Evolutionary conservation across 2,329 filamentous ascomycete genomes (phyloP), one percentile per base, ranked within the genome.

Genomic region (Fusarium sp.): DNA sequence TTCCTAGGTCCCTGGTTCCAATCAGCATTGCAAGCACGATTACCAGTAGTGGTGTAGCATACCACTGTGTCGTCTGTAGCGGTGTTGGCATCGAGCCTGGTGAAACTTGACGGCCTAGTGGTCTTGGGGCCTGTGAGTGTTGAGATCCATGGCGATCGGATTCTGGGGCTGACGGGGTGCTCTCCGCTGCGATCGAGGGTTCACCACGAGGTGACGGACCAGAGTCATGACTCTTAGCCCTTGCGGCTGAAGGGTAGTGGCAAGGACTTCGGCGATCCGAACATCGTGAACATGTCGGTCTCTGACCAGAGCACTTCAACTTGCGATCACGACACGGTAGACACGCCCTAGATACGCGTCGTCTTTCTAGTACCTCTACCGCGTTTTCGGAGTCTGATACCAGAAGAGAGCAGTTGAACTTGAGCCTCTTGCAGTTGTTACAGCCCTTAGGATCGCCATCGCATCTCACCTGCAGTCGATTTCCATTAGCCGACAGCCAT

Each of bases 241-340:
- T 36, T 10, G 41, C 36, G 26, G 63, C 24, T 38, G 36, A 11
- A 26, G 62, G 68, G 34, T 70, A 71, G 7, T 70, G 39, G 12
- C 68, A 71, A 12, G 22, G 15, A 9, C 39, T 26, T 3, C 51
- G 51, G 1, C 55, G 39, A 15, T 48, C 39, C 20, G 20, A 26
- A 24, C 68, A 71, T 22, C 68, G 15, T 1, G 62, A 66, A 32
- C 68, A 71, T 20, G 41, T 26, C 24, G 68, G 68, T 15, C 41
- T 42, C 22, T 32, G 42, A 1, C 68, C 68, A 26, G 66, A 70
- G 17, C 68, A 71, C 10, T 71, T 71, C 17, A 66, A 7, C 32
- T 70, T 70, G 20, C 68, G 67, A 26, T 70, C 67, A 4, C 62
- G 56, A 28, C 68, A 71, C 3, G 44, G 39, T 12, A 66, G 24